Base-by-base conservation (phyloP, 164 flowering plant genomes). In the Vitis cinerea region DNA sequence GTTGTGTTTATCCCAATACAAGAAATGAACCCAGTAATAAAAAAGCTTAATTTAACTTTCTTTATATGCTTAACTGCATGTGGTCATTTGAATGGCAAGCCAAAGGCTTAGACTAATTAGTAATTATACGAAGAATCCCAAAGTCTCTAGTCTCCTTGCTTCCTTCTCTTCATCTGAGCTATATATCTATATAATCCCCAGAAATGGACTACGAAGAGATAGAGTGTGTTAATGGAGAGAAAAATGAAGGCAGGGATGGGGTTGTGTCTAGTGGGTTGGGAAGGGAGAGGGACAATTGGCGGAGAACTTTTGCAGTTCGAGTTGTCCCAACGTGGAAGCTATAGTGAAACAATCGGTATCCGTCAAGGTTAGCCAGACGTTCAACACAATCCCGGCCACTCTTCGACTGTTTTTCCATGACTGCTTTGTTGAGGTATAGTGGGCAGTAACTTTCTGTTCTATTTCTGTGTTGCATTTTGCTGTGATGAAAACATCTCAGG, bases 321-420 rank as follows among this genome's bases (percentile, higher is more conserved):
- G 70, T 15, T 92, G 97, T 72, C 90, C 91, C 0, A 77, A 66
- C 16, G 88, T 90, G 5, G 97, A 91, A 71, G 15, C 61, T 17
- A 77, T 90, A 0, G 94, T 91, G 4, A 59, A 61, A 29, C 83
- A 86, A 69, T 72, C 79, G 0, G 97, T 92, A 6, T 1, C 64
- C 9, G 68, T 65, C 14, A 92, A 92, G 81, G 8, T 84, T 7
- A 53, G 31, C 55, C 87, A 88, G 80, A 87, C 93, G 0, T 83
- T 85, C 69, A 61, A 67, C 50, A 88, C 97, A 0, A 54, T 84
- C 51, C 97, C 91, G 0, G 89, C 90, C 2, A 92, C 95, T 29
- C 84, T 91, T 2, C 94, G 97, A 2, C 80, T 91, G 13, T 91
- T 90, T 74, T 90, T 91, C 80, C 97, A 90, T 58, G 97, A 90